Conservation (phyloP, 345 rosid species). For the Camelina hispida region DNA sequence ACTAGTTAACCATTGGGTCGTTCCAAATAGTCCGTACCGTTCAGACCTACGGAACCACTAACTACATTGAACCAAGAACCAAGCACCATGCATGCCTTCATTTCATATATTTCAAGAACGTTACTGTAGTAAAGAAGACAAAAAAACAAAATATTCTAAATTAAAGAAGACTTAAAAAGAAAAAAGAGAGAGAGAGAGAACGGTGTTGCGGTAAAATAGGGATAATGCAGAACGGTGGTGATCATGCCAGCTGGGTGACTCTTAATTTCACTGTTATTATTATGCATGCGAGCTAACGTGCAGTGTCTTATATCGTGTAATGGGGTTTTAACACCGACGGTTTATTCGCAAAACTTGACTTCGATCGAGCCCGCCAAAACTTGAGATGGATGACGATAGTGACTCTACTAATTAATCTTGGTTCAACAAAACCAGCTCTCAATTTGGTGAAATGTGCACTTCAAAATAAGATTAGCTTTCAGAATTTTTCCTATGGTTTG, state of each 20-base stretch:
- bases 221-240: conserved; percentile 8
- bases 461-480: background rate
- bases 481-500: background rate
- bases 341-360: conserved; percentile 22
- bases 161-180: background rate
- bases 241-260: conserved; percentile 35
- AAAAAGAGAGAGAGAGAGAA: background rate
- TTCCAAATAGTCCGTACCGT: conserved; percentile 32
- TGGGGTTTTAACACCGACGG: conserved; percentile 37
- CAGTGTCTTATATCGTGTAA: conserved; percentile 8
- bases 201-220: conserved; percentile 10
- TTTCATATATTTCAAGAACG: no score
- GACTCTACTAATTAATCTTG: conserved; percentile 26
- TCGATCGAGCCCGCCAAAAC: conserved; percentile 41
- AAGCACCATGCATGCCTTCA: no score
- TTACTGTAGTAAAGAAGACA: no score
- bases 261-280: conserved; percentile 1
- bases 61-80: conserved; percentile 17
- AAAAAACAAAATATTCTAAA: background rate
- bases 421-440: conserved; percentile 25
- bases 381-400: conserved; percentile 17
- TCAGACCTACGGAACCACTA: conserved; percentile 29
- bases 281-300: conserved; percentile 40
- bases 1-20: background rate
- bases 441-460: background rate